These are phyloP conservation scores for Globisporangium viniferum DNA, from an alignment of 352 stramenopile species.

Conservation along the genomic window DNA sequence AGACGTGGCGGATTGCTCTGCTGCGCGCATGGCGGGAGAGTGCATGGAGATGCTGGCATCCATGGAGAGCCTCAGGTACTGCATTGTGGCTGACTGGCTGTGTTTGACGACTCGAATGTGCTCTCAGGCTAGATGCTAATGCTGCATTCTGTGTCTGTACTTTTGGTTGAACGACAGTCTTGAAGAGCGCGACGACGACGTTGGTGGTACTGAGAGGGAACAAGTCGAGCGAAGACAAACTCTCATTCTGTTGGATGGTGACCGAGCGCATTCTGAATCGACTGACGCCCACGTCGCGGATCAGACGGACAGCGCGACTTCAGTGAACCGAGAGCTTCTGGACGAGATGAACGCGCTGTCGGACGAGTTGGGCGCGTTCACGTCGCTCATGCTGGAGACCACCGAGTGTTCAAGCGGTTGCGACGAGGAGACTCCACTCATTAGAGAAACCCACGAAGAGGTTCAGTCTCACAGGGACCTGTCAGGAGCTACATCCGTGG, in stretches of 20 bases:
- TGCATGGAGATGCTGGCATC: constrained; percentile 22
- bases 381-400: constrained; percentile 11
- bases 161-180: not conserved
- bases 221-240: not conserved
- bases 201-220: not conserved
- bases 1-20: not conserved
- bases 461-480: not conserved
- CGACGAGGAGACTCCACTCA: not conserved
- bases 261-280: too few relatives aligned
- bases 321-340: constrained; percentile 9
- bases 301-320: not conserved
- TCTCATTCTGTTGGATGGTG: not conserved
- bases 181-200: not conserved
- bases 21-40: constrained; percentile 3
- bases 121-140: not conserved
- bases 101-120: not conserved
- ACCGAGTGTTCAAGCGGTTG: not conserved
- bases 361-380: constrained; percentile 25
- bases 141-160: not conserved
- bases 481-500: not conserved
- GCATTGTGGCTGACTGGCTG: not conserved
- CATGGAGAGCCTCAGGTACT: constrained; percentile 17
- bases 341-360: constrained; percentile 15
- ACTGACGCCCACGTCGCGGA: too few relatives aligned
- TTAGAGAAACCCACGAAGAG: not conserved